Percentiles rank a stretch among this genome's conserved stretches.
Conservation (phyloP, 805 yeast species). For the Pichia pseudocactophila region DNA sequence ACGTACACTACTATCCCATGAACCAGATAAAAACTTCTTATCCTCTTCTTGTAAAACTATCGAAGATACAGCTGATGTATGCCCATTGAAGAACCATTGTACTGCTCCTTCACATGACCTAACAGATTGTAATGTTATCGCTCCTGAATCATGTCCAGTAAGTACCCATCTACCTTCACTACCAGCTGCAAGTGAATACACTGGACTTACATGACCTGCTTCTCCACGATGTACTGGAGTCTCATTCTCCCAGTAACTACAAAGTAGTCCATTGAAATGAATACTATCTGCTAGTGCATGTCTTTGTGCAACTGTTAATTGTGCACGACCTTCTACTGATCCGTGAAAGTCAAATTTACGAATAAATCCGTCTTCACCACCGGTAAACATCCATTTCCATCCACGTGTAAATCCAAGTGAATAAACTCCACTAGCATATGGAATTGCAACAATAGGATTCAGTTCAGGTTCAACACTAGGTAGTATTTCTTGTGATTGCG, state of each 20-base stretch:
- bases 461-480: no score
- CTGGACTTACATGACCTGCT: no score
- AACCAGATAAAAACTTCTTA: slow-evolving; percentile 62
- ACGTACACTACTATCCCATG: slow-evolving; percentile 78
- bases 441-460: slow-evolving; percentile 80
- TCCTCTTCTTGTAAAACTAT: slow-evolving; percentile 55
- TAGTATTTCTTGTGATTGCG: no score
- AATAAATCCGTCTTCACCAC: slow-evolving; percentile 93
- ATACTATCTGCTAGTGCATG: slow-evolving; percentile 85
- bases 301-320: slow-evolving; percentile 83
- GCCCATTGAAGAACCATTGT: slow-evolving; percentile 64
- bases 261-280: slow-evolving; percentile 71
- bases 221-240: slow-evolving; percentile 55
- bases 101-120: slow-evolving; percentile 76
- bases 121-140: slow-evolving; percentile 75
- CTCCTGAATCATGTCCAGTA: slow-evolving; percentile 78
- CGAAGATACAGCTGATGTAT: slow-evolving; percentile 67
- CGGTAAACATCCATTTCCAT: slow-evolving; percentile 80
- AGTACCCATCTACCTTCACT: slow-evolving; percentile 64
- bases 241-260: slow-evolving; percentile 94
- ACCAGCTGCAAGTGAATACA: no score
- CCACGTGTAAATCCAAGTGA: slow-evolving; percentile 71
- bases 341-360: slow-evolving; percentile 81
- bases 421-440: slow-evolving; percentile 71
- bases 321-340: no score